Evolutionary conservation across 2,329 filamentous ascomycete genomes (phyloP).

Genomic region (Cytospora paraplurivora): DNA sequence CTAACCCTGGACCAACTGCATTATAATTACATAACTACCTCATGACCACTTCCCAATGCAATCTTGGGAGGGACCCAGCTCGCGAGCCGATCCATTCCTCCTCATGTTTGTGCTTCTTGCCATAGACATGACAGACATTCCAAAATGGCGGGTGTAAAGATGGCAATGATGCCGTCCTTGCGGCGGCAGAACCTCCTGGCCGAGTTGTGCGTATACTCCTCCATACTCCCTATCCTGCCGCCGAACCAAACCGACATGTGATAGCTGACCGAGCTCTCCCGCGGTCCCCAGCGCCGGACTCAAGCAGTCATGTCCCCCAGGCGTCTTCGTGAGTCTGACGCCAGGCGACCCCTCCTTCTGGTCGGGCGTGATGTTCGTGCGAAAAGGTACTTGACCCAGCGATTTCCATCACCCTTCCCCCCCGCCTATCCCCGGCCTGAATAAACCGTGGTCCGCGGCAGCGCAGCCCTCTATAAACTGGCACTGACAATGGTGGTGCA

Average conservation of each 20-base stretch:
- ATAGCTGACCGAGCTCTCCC: constrained; percentile 32
- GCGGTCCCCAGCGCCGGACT: constrained; percentile 66
- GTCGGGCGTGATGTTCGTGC: constrained; percentile 90
- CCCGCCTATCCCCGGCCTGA: background rate
- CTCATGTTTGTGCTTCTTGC: constrained; percentile 16
- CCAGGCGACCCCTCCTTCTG: constrained; percentile 80
- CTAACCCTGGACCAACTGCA: background rate
- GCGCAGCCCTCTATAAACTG: background rate
- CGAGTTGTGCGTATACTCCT: constrained; percentile 69
- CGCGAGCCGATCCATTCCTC: constrained; percentile 1
- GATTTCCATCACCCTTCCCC: background rate
- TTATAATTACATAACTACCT: background rate
- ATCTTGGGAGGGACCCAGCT: background rate
- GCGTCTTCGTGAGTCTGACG: constrained; percentile 82
- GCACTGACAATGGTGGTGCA: background rate
- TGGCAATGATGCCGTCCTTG: constrained; percentile 56
- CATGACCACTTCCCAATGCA: background rate
- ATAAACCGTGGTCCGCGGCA: background rate
- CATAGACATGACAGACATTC: constrained; percentile 11
- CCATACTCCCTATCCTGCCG: background rate
- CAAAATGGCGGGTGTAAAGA: constrained; percentile 48
- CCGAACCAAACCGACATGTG: constrained; percentile 2
- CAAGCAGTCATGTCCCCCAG: constrained; percentile 79
- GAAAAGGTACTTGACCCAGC: constrained; percentile 64
- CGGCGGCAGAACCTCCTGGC: constrained; percentile 76